A percentile compares a stretch with the other conserved stretches of the same genome.
Conservation (phyloP, 2,329 filamentous ascomycete genomes). For the Acrodontium crateriforme region DNA sequence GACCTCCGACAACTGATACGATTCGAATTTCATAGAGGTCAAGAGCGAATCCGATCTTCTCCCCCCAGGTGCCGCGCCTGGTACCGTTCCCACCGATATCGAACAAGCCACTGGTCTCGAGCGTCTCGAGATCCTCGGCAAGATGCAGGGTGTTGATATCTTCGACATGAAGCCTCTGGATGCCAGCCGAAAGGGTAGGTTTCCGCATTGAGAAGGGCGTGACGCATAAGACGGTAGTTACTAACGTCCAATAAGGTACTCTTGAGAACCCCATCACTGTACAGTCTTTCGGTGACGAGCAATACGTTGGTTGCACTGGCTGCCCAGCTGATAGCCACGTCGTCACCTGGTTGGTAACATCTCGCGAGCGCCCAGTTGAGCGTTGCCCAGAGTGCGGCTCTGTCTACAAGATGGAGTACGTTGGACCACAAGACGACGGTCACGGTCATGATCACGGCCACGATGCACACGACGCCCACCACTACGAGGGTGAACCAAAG, state of each 20-base stretch:
- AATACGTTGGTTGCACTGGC: constrained; percentile 93
- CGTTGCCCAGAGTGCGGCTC: constrained; percentile 94
- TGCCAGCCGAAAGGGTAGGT: constrained; percentile 67
- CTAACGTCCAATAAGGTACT: constrained; percentile 47
- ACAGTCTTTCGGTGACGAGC: constrained; percentile 85
- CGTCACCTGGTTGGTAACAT: constrained; percentile 79
- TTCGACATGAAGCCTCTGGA: constrained; percentile 98
- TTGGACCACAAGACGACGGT: constrained; percentile 66
- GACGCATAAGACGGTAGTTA: too few relatives aligned
- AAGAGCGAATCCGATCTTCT: constrained; percentile 69
- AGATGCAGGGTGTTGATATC: constrained; percentile 96
- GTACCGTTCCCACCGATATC: constrained; percentile 82
- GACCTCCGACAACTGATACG: not conserved
- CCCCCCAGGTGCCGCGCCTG: constrained; percentile 64
- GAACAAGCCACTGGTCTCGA: constrained; percentile 96
- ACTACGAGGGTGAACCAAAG: constrained; percentile 67
- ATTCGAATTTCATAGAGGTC: constrained; percentile 50
- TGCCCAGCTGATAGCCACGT: constrained; percentile 82
- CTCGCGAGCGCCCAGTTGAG: constrained; percentile 79
- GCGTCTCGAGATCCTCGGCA: constrained; percentile 95
- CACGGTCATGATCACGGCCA: constrained; percentile 61
- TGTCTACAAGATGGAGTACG: constrained; percentile 96
- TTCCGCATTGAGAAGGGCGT: too few relatives aligned
- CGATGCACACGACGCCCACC: constrained; percentile 45
- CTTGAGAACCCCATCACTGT: constrained; percentile 81